Percentiles rank a stretch among this genome's conserved stretches.
Evolutionary conservation across 257 asterid species (phyloP).

Genomic region (Ilex asprella): DNA sequence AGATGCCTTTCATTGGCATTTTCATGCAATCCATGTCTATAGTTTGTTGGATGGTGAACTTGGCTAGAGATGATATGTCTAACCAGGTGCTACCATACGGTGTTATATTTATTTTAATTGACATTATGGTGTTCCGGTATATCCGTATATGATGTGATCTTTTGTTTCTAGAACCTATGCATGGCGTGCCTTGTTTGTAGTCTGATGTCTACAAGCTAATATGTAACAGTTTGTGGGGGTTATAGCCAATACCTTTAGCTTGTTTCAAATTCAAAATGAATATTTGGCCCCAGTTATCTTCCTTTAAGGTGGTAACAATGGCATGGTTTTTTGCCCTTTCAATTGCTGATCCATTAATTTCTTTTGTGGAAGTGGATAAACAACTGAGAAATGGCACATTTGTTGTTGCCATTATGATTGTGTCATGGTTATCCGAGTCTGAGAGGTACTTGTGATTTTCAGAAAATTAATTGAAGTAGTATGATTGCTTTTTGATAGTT

Average conservation of each 20-base stretch:
- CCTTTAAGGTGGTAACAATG: constrained; percentile 14
- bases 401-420: too few species aligned
- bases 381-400: too few species aligned
- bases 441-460: too few species aligned
- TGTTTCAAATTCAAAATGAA: not conserved
- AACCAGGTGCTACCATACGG: constrained; percentile 25
- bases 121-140: constrained; percentile 16
- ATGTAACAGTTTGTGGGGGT: constrained; percentile 15
- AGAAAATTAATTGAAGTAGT: too few species aligned
- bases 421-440: too few species aligned
- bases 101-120: constrained; percentile 20
- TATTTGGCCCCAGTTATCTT: constrained; percentile 5
- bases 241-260: too few species aligned
- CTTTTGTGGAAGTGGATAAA: too few species aligned
- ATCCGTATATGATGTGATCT: constrained; percentile 13
- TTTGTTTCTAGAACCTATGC: constrained; percentile 13
- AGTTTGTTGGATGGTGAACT: too few species aligned
- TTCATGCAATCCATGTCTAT: too few species aligned
- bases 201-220: constrained; percentile 20
- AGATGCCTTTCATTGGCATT: too few species aligned
- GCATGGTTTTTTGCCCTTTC: not conserved
- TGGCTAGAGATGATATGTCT: constrained; percentile 18
- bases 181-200: constrained; percentile 21
- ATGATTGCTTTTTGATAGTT: too few species aligned
- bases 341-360: too few species aligned